Evolutionary conservation across 805 yeast genomes (phyloP).

Genomic region (Myxozyma udenii): DNA sequence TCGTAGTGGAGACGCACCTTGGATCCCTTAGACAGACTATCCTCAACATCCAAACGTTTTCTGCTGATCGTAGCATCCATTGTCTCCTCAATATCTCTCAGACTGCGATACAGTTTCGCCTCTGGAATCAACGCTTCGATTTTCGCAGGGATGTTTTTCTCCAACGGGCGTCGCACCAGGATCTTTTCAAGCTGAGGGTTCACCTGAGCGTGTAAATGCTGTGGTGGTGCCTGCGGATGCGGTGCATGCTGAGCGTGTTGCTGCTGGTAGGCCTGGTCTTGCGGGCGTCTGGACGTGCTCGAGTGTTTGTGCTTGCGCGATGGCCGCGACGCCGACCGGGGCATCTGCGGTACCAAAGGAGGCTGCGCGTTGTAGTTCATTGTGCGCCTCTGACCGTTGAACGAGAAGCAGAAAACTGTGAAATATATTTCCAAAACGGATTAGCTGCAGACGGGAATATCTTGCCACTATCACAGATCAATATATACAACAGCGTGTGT

Average conservation of each 20-base stretch:
- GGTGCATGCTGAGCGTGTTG: not conserved
- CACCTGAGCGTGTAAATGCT: conserved; percentile 10
- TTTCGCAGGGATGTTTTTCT: conserved; percentile 49
- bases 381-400: not conserved
- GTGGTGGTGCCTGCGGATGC: conserved; percentile 6
- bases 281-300: not conserved
- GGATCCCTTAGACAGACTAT: conserved; percentile 44
- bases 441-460: too few relatives aligned
- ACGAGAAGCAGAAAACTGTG: too few relatives aligned
- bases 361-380: not conserved
- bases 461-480: too few relatives aligned
- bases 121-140: conserved; percentile 57
- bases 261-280: conserved; percentile 12
- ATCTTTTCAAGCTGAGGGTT: conserved; percentile 26
- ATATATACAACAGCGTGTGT: too few relatives aligned
- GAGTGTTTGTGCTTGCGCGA: not conserved
- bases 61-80: conserved; percentile 79
- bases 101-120: conserved; percentile 64
- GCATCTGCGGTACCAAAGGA: not conserved
- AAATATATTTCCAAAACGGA: too few relatives aligned
- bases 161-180: conserved; percentile 48
- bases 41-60: conserved; percentile 82
- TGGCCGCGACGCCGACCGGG: not conserved
- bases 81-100: conserved; percentile 76
- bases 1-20: conserved; percentile 35